Evolutionary conservation across 2,329 filamentous ascomycete genomes (phyloP).

Genomic region (Aspergillus floridensis): DNA sequence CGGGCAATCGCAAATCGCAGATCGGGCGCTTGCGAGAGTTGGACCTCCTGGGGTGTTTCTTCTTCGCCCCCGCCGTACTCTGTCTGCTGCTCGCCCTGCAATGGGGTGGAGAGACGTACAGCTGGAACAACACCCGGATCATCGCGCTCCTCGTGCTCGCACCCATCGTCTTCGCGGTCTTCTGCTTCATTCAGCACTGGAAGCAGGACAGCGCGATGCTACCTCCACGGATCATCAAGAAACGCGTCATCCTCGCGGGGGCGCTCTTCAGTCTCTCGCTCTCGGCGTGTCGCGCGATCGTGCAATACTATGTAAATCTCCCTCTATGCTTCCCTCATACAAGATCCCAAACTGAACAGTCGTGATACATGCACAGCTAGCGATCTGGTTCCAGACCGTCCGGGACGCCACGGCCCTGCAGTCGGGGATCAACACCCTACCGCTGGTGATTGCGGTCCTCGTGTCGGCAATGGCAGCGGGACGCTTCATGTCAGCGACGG

Average conservation of each 20-base stretch:
- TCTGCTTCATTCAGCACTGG: background rate
- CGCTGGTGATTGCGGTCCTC: background rate
- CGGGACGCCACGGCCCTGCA: background rate
- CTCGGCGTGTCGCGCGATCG: background rate
- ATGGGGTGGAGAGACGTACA: slow-evolving; percentile 2
- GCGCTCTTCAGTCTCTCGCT: background rate
- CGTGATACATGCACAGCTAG: background rate
- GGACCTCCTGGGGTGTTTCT: background rate
- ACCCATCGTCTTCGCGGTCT: background rate
- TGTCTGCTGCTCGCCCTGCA: background rate
- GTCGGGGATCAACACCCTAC: background rate
- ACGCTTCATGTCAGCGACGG: background rate
- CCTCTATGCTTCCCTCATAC: background rate
- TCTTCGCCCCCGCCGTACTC: background rate
- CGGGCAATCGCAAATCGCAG: background rate
- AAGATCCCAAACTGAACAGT: background rate
- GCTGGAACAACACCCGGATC: background rate
- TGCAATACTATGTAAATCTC: background rate
- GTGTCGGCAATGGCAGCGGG: background rate
- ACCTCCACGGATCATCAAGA: background rate
- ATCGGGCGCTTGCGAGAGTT: background rate
- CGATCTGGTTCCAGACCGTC: slow-evolving; percentile 1
- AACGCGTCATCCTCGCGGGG: background rate
- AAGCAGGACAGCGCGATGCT: slow-evolving; percentile 1
- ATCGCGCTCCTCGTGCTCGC: background rate